These are phyloP conservation scores for Trametes punicea DNA, from an alignment of 768 basidiomycete species.

Conservation along the genomic window DNA sequence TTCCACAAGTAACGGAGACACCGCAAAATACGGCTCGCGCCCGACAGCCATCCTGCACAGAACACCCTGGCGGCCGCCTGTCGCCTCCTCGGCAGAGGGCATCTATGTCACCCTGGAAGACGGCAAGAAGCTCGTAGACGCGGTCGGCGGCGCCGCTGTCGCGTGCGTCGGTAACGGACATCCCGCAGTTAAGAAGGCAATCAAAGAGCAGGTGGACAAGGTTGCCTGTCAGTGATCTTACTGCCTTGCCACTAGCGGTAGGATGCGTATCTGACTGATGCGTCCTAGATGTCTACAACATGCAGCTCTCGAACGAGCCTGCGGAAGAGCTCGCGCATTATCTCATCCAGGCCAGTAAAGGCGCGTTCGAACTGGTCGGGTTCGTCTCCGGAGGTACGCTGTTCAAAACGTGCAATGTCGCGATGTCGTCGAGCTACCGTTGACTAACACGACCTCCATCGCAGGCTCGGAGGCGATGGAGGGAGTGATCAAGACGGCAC, in stretches of 20 bases:
- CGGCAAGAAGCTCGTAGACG: slow-evolving; percentile 70
- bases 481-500: slow-evolving; percentile 74
- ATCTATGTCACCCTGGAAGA: slow-evolving; percentile 70
- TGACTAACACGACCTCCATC: too few species aligned
- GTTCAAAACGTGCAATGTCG: too few species aligned
- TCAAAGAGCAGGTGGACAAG: slow-evolving; percentile 78
- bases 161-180: slow-evolving; percentile 73
- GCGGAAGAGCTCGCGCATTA: slow-evolving; percentile 75
- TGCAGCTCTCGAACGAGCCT: slow-evolving; percentile 78
- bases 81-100: slow-evolving; percentile 64
- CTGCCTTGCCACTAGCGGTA: background rate
- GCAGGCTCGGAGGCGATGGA: slow-evolving; percentile 90
- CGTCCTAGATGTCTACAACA: slow-evolving; percentile 74
- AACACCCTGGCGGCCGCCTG: slow-evolving; percentile 70
- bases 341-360: slow-evolving; percentile 61
- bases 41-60: slow-evolving; percentile 36
- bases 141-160: slow-evolving; percentile 84
- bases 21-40: slow-evolving; percentile 11
- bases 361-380: slow-evolving; percentile 68
- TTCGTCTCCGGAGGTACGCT: slow-evolving; percentile 75
- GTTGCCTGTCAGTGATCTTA: slow-evolving; percentile 58
- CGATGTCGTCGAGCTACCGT: too few species aligned
- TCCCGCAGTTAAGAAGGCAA: slow-evolving; percentile 65
- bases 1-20: slow-evolving; percentile 4
- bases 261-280: background rate